These are phyloP conservation scores for Acanthamoeba triangularis DNA, from an alignment of 208 protist species.

Conservation along the genomic window DNA sequence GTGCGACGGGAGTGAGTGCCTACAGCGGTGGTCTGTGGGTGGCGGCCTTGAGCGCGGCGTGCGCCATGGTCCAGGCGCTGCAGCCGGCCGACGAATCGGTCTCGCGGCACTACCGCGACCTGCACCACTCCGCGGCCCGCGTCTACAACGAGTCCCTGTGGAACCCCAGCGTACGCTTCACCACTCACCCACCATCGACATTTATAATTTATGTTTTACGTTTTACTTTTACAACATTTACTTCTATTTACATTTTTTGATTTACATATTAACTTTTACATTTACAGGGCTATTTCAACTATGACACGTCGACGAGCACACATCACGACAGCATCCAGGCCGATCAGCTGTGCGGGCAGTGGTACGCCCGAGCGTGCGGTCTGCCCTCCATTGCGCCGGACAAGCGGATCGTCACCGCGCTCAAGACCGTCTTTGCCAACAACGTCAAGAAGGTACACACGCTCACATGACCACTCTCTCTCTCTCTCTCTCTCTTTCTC, in stretches of 20 bases:
- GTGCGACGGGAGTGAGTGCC: slow-evolving; percentile 81
- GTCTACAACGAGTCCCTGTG: slow-evolving; percentile 70
- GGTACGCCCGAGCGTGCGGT: slow-evolving; percentile 83
- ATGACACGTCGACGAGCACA: slow-evolving; percentile 76
- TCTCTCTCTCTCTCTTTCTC: neutral
- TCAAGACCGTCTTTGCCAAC: slow-evolving; percentile 81
- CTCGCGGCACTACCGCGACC: slow-evolving; percentile 51
- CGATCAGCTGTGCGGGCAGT: slow-evolving; percentile 86
- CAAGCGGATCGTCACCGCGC: slow-evolving; percentile 36
- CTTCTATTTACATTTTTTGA: too few relatives aligned
- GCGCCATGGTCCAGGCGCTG: neutral
- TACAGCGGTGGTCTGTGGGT: slow-evolving; percentile 91
- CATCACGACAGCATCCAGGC: slow-evolving; percentile 86
- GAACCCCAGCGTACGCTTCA: slow-evolving; percentile 22
- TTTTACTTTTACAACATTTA: too few relatives aligned
- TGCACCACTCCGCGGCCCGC: slow-evolving; percentile 44
- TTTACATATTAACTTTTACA: neutral
- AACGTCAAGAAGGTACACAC: slow-evolving; percentile 80
- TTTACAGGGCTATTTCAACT: slow-evolving; percentile 84
- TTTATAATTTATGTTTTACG: too few relatives aligned
- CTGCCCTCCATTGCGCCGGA: slow-evolving; percentile 39
- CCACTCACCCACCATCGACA: too few relatives aligned
- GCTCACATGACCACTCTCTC: too few relatives aligned
- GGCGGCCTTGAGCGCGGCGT: slow-evolving; percentile 75
- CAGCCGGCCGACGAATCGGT: slow-evolving; percentile 20